A percentile compares a stretch with the other conserved stretches of the same genome.
Evolutionary conservation across 2,329 filamentous ascomycete genomes (phyloP).

Genomic region (Cladosporium velox): DNA sequence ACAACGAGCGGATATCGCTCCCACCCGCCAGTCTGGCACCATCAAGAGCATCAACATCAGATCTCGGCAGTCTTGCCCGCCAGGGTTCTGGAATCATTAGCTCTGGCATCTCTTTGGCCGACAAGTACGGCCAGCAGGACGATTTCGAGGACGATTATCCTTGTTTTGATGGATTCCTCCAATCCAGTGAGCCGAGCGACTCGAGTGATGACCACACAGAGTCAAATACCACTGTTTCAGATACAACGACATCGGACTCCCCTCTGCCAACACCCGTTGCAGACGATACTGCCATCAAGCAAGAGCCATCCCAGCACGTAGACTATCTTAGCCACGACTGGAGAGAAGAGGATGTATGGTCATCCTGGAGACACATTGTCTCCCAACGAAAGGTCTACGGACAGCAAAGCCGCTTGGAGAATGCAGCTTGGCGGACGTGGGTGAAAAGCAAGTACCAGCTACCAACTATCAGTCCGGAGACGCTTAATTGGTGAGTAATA

Average conservation of each 20-base stretch:
- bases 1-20: constrained; percentile 33
- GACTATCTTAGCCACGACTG: constrained; percentile 93
- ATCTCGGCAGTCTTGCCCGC: constrained; percentile 53
- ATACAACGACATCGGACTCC: constrained; percentile 60
- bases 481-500: constrained; percentile 78
- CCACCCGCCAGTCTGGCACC: constrained; percentile 38
- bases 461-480: constrained; percentile 85
- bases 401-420: constrained; percentile 82
- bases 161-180: constrained; percentile 52
- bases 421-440: constrained; percentile 97
- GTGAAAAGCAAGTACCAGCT: constrained; percentile 87
- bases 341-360: constrained; percentile 96
- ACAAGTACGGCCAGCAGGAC: constrained; percentile 48
- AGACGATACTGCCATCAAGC: constrained; percentile 76
- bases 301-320: constrained; percentile 82
- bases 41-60: constrained; percentile 33
- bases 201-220: constrained; percentile 28
- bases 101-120: constrained; percentile 58
- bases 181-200: constrained; percentile 40
- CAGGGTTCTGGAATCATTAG: constrained; percentile 63
- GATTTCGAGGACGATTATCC: constrained; percentile 22
- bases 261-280: constrained; percentile 63
- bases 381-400: constrained; percentile 76
- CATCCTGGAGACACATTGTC: constrained; percentile 92
- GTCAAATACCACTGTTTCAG: constrained; percentile 46